phyloP scores from a whole-genome alignment of 257 asterid species.

The Solanum stenotomum region DNA sequence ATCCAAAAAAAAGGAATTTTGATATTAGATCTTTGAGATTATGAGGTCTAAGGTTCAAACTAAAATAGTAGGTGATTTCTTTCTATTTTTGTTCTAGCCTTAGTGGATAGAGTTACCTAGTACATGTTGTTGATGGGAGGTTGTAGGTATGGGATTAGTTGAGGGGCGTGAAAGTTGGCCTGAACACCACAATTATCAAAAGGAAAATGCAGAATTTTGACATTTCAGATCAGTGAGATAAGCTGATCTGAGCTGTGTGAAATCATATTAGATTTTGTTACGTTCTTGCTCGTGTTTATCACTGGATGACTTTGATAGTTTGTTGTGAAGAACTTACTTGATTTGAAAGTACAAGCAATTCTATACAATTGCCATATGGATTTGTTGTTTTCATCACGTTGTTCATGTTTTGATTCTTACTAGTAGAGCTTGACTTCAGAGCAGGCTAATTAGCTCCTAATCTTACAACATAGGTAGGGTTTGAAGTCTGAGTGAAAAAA shows the following conservation, averaged over 20 bases:
- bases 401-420: background rate
- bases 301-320: background rate
- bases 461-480: background rate
- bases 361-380: background rate
- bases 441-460: background rate
- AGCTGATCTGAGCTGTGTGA: background rate
- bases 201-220: background rate
- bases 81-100: too few relatives aligned
- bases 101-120: background rate
- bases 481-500: background rate
- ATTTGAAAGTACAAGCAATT: background rate
- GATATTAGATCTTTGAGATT: background rate
- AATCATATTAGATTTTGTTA: background rate
- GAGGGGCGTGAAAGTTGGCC: background rate
- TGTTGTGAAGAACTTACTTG: background rate
- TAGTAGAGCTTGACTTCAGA: background rate
- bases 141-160: background rate
- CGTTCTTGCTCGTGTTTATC: background rate
- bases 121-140: background rate
- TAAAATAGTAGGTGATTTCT: background rate
- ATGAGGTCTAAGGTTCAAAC: background rate
- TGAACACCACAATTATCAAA: background rate
- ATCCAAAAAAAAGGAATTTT: background rate
- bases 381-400: background rate
- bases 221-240: background rate